phyloP scores from a whole-genome alignment of 306 rosid genomes.

The Vigna unguiculata region DNA sequence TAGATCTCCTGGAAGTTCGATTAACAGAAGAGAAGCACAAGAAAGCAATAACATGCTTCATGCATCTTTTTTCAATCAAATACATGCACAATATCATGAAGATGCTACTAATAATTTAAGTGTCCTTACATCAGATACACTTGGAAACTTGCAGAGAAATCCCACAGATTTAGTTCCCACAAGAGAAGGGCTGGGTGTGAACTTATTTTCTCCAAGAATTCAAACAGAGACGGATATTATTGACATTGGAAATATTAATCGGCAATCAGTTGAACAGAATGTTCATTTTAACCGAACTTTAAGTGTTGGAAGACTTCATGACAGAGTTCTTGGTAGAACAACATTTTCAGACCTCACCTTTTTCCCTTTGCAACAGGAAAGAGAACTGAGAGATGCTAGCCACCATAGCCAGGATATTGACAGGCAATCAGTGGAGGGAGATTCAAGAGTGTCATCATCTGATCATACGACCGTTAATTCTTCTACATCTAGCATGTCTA shows the following conservation, averaged over 20 bases:
- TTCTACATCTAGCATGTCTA: slow-evolving; percentile 51
- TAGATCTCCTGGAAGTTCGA: slow-evolving; percentile 43
- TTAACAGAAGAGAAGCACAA: slow-evolving; percentile 50
- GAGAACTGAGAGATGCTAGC: slow-evolving; percentile 63
- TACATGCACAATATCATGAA: slow-evolving; percentile 50
- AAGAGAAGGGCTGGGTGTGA: slow-evolving; percentile 49
- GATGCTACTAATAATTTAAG: slow-evolving; percentile 53
- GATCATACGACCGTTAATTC: slow-evolving; percentile 49
- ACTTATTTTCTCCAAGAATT: slow-evolving; percentile 52
- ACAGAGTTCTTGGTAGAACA: slow-evolving; percentile 85
- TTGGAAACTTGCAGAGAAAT: slow-evolving; percentile 42
- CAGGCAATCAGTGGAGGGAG: slow-evolving; percentile 52
- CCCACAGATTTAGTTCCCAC: slow-evolving; percentile 42
- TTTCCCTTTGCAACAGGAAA: slow-evolving; percentile 73
- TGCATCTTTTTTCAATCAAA: slow-evolving; percentile 40
- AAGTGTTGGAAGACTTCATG: slow-evolving; percentile 94
- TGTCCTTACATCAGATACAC: slow-evolving; percentile 41
- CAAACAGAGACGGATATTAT: slow-evolving; percentile 55
- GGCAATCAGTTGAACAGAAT: slow-evolving; percentile 73
- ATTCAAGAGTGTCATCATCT: slow-evolving; percentile 51
- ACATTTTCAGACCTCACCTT: slow-evolving; percentile 67
- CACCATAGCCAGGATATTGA: slow-evolving; percentile 53
- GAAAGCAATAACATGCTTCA: slow-evolving; percentile 53
- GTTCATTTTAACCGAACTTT: slow-evolving; percentile 82
- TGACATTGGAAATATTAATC: slow-evolving; percentile 59